Conservation (phyloP, 306 rosid species). For the Prosopis cineraria region DNA sequence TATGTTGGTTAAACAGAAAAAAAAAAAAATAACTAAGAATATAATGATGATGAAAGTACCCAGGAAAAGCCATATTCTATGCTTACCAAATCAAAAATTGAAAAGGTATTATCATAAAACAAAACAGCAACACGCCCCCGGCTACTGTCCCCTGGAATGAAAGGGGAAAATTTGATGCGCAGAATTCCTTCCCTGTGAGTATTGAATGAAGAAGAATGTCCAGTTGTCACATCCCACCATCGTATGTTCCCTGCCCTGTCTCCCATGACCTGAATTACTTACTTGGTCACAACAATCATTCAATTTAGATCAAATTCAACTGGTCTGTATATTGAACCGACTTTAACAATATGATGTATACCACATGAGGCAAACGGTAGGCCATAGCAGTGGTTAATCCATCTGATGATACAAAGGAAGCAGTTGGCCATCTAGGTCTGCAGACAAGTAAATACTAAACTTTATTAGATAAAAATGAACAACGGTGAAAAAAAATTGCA, state of each 20-base stretch:
- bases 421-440: slow-evolving; percentile 99
- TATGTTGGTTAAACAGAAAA: not conserved
- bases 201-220: slow-evolving; percentile 91
- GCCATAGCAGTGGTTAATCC: slow-evolving; percentile 99
- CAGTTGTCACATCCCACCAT: slow-evolving; percentile 99
- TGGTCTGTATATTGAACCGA: slow-evolving; percentile 22
- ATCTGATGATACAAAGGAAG: slow-evolving; percentile 84
- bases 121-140: slow-evolving; percentile 95
- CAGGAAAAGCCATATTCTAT: slow-evolving; percentile 25
- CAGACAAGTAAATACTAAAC: slow-evolving; percentile 34
- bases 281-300: slow-evolving; percentile 45
- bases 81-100: slow-evolving; percentile 94
- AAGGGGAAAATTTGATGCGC: slow-evolving; percentile 89
- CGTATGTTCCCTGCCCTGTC: slow-evolving; percentile 89
- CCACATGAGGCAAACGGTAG: slow-evolving; percentile 97
- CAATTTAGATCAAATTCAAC: slow-evolving; percentile 32
- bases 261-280: slow-evolving; percentile 90
- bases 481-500: slow-evolving; percentile 7
- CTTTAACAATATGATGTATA: slow-evolving; percentile 41
- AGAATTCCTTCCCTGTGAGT: slow-evolving; percentile 96
- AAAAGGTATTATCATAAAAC: slow-evolving; percentile 90
- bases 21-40: slow-evolving; percentile 11
- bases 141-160: slow-evolving; percentile 82
- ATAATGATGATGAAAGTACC: slow-evolving; percentile 18
- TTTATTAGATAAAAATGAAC: slow-evolving; percentile 43